phyloP scores from a whole-genome alignment of 2,329 filamentous ascomycete genomes.

The Aureobasidium mangrovei region DNA sequence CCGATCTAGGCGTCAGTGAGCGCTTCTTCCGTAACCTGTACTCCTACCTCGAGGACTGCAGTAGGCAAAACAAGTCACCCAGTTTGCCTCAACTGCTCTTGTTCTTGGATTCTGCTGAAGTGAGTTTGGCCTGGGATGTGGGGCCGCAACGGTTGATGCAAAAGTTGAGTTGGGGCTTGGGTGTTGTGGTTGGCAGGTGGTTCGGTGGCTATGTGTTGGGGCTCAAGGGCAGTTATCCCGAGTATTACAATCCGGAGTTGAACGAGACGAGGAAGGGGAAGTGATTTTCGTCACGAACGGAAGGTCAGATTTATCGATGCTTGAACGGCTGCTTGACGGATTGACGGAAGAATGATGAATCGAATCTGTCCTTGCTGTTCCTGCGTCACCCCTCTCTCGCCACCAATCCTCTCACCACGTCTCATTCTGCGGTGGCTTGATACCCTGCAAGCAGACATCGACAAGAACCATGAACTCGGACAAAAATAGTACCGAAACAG shows the following conservation, averaged over 20 bases:
- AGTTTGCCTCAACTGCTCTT: conserved; percentile 23
- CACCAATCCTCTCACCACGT: no score
- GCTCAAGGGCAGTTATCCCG: conserved; percentile 14
- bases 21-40: conserved; percentile 26
- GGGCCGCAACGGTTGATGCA: conserved; percentile 21
- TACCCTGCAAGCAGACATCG: no score
- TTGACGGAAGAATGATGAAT: background rate
- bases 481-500: no score
- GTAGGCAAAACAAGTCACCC: conserved; percentile 18
- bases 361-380: background rate
- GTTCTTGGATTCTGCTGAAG: conserved; percentile 23
- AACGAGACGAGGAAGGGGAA: conserved; percentile 10
- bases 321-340: background rate
- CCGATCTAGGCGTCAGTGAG: conserved; percentile 19
- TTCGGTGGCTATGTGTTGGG: conserved; percentile 15
- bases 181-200: conserved; percentile 22
- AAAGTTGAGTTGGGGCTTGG: conserved; percentile 20
- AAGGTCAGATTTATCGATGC: background rate
- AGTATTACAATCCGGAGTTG: conserved; percentile 16
- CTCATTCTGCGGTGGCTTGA: no score
- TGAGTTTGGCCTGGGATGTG: conserved; percentile 21
- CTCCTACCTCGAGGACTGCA: conserved; percentile 25
- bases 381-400: no score
- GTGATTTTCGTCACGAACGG: background rate
- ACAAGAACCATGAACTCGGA: no score